Percentiles rank a stretch among this genome's conserved stretches.
Evolutionary conservation across 2,329 filamentous ascomycete genomes (phyloP).

Genomic region (Amauroascus niger): DNA sequence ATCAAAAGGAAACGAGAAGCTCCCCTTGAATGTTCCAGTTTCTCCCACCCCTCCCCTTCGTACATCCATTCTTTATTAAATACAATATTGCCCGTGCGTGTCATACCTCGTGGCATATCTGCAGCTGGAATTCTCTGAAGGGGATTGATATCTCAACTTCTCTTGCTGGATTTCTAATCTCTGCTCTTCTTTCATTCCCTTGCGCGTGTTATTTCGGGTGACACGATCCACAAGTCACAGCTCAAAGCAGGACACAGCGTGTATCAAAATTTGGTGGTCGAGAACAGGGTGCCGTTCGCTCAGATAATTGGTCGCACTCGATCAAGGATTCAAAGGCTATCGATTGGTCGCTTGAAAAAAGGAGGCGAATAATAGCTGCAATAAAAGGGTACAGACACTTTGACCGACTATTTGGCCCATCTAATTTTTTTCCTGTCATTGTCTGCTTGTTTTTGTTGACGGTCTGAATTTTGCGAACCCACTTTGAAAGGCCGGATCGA

Average conservation of each 20-base stretch:
- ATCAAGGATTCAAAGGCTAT: constrained; percentile 3
- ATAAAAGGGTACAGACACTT: constrained; percentile 9
- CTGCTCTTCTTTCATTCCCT: constrained; percentile 4
- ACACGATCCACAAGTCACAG: constrained; percentile 7
- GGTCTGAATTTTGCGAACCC: background rate
- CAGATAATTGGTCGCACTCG: background rate
- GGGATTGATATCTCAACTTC: constrained; percentile 9
- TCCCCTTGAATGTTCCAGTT: constrained; percentile 10
- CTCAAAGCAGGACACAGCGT: constrained; percentile 5
- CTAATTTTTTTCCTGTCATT: constrained; percentile 1
- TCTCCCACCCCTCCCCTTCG: constrained; percentile 5
- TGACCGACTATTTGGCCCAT: constrained; percentile 12
- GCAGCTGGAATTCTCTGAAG: constrained; percentile 5
- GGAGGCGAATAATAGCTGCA: constrained; percentile 10
- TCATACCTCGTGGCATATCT: constrained; percentile 14
- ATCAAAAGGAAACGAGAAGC: constrained; percentile 8
- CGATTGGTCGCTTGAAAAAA: constrained; percentile 6
- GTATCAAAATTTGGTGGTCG: constrained; percentile 11
- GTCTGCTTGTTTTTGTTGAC: background rate
- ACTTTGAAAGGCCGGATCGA: constrained; percentile 10
- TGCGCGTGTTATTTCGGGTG: constrained; percentile 9
- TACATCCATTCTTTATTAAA: constrained; percentile 8
- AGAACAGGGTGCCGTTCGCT: constrained; percentile 1
- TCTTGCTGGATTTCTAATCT: constrained; percentile 4
- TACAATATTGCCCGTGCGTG: constrained; percentile 12